Conservation (phyloP, 1,284 basidiomycete species). For the Ganoderma lucidum region DNA sequence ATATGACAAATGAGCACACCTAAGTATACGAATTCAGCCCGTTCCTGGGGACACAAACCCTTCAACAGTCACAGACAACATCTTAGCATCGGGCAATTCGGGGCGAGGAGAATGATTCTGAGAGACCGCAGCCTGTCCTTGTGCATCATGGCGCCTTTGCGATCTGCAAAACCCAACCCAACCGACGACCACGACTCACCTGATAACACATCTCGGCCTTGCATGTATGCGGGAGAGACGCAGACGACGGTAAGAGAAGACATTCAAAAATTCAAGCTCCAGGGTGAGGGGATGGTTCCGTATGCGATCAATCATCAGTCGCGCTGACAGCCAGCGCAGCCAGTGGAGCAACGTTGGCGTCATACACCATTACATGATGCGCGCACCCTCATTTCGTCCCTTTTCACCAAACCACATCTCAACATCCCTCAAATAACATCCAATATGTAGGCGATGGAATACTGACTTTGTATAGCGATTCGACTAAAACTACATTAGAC, state of each 20-base stretch:
- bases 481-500: no score
- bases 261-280: neutral
- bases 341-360: neutral
- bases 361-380: neutral
- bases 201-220: neutral
- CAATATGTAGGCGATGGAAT: no score
- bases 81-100: neutral
- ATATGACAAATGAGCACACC: neutral
- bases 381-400: no score
- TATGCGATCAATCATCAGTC: neutral
- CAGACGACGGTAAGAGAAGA: neutral
- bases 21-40: neutral
- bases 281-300: neutral
- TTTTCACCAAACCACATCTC: no score
- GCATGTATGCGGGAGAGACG: neutral
- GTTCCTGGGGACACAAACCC: neutral
- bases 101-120: neutral
- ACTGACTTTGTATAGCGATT: no score
- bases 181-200: neutral
- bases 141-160: neutral
- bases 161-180: neutral
- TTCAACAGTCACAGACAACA: neutral
- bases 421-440: no score
- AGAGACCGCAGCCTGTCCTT: neutral
- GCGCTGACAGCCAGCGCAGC: constrained; percentile 1